Base-by-base conservation (phyloP, 139 green algal species). In the Chlamydomonas sp. region DNA sequence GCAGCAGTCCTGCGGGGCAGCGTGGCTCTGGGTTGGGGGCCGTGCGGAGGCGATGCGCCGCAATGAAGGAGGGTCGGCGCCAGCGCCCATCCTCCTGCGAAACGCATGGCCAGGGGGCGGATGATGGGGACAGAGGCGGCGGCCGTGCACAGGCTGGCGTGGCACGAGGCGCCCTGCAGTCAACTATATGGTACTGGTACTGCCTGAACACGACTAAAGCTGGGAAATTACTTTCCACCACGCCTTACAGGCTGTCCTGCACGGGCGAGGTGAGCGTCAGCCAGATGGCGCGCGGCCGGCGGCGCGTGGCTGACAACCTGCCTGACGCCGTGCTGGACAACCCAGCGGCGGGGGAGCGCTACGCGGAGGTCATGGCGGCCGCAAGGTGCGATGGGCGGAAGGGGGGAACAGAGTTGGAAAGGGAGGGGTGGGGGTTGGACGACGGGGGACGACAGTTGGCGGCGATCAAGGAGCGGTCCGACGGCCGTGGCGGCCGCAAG, bases 281-380 rank as follows among this genome's bases (percentile, higher is more conserved):
- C 69, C 96, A 98, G 91, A 92, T 98, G 84, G 71, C 58, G 63
- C 96, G 95, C 89, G 95, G 95, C 66, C 96, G 97, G 80, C 90
- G 92, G 73, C 89, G 96, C 10, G 93, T 98, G 72, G 90, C 90
- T 2, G 92, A 94, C 67, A 94, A 93, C 78, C 89, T 98, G 82
- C 90, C 91, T 1, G 96, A 98, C 86, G 93, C 92, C 0, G 86
- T 91, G 16, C 92, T 98, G 64, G 96, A 98, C 90, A 94, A 93
- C 66, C 96, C 96, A 0, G 79, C 80, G 61, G 96, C 95, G 62
- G 89, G 85, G 59, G 59, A 68, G 77, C 75, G 87, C 9, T 87
- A 81, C 49, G 60, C 5, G 62, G 67, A 58, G 61, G 4, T 87
- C 9, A 15, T 86, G 20, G 62, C n/a, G 72, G 83, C 73, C 90